Conservation (phyloP, 306 rosid species). For the Glycine latifolia region DNA sequence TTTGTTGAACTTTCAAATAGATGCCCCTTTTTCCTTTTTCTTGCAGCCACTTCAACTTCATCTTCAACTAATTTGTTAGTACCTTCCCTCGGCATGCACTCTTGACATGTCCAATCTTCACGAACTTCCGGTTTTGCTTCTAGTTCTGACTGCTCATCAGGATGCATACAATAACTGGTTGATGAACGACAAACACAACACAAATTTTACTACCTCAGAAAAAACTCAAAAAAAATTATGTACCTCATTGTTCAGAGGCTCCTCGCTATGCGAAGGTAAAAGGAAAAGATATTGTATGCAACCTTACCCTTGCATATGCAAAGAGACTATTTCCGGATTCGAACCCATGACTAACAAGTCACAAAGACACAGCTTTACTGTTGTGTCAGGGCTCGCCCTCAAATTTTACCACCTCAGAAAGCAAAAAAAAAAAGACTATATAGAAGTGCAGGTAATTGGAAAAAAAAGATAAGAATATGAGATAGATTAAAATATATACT, state of each 20-base stretch:
- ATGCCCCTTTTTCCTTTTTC: slow-evolving; percentile 11
- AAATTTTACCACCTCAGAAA: slow-evolving; percentile 21
- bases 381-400: not conserved
- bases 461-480: not conserved
- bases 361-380: no score
- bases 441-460: not conserved
- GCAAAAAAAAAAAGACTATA: not conserved
- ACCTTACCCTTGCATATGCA: no score
- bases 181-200: slow-evolving; percentile 43
- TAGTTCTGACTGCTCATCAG: not conserved
- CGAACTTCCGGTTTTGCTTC: slow-evolving; percentile 16
- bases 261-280: no score
- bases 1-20: slow-evolving; percentile 1
- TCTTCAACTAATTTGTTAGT: slow-evolving; percentile 28
- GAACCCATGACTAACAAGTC: no score
- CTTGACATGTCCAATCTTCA: slow-evolving; percentile 53
- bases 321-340: no score
- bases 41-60: slow-evolving; percentile 12
- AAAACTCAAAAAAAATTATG: not conserved
- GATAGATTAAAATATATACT: slow-evolving; percentile 39
- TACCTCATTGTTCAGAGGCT: no score
- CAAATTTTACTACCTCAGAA: slow-evolving; percentile 21
- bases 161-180: slow-evolving; percentile 51
- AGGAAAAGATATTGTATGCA: no score
- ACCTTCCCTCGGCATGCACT: slow-evolving; percentile 41